These are phyloP conservation scores for Ilyonectria destructans DNA, from an alignment of 2,329 filamentous ascomycete species.

Conservation along the genomic window DNA sequence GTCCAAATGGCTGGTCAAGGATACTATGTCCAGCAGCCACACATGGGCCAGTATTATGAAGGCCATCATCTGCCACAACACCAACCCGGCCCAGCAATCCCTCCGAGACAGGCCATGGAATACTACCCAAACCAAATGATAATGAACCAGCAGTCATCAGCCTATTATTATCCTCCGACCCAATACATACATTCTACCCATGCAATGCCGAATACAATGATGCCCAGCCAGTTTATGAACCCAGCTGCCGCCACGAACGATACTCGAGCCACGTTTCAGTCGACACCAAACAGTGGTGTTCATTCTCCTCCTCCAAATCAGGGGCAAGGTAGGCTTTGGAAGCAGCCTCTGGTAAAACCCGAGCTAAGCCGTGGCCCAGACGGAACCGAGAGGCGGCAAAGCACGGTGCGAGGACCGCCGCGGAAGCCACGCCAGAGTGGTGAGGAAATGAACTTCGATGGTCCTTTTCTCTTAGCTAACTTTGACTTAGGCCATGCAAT, in stretches of 20 bases:
- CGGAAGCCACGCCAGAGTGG: constrained; percentile 72
- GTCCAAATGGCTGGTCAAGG: constrained; percentile 60
- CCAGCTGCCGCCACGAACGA: constrained; percentile 46
- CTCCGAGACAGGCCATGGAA: constrained; percentile 57
- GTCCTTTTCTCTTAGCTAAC: constrained; percentile 22
- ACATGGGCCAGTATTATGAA: constrained; percentile 63
- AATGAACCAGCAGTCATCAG: constrained; percentile 59
- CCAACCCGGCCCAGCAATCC: constrained; percentile 55
- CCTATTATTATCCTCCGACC: constrained; percentile 63
- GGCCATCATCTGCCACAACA: constrained; percentile 56
- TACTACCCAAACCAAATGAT: constrained; percentile 64
- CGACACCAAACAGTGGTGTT: constrained; percentile 29
- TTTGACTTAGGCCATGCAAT: constrained; percentile 80
- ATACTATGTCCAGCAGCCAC: constrained; percentile 66
- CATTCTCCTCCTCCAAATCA: constrained; percentile 36
- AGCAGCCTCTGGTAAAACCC: constrained; percentile 31
- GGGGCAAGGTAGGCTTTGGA: constrained; percentile 44
- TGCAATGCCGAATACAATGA: constrained; percentile 52
- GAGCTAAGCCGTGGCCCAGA: constrained; percentile 42
- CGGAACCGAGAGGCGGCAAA: constrained; percentile 44
- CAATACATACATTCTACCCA: constrained; percentile 57
- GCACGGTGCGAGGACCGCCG: constrained; percentile 54
- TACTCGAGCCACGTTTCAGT: constrained; percentile 42
- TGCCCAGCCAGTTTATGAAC: constrained; percentile 56
- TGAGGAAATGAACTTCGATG: constrained; percentile 55